These are phyloP conservation scores for Fraxinus latifolia DNA, from an alignment of 305 asterid species.

Conservation along the genomic window DNA sequence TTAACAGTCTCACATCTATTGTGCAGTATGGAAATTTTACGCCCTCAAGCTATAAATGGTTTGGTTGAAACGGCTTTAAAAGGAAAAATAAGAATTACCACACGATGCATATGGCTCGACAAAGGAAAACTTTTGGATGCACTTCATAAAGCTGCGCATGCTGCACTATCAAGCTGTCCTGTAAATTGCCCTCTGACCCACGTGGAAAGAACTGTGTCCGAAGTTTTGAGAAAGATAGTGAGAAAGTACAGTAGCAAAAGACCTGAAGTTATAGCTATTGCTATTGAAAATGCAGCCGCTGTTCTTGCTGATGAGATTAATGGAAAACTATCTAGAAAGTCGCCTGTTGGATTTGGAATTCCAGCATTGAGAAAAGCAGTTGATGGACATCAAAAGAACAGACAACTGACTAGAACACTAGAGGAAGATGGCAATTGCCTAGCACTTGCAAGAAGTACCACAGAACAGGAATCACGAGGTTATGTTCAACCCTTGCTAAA, in stretches of 20 bases:
- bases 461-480: slow-evolving; percentile 58
- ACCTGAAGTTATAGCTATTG: slow-evolving; percentile 89
- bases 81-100: slow-evolving; percentile 93
- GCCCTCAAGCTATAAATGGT: slow-evolving; percentile 58
- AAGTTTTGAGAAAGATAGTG: slow-evolving; percentile 90
- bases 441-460: slow-evolving; percentile 32
- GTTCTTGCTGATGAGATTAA: slow-evolving; percentile 82
- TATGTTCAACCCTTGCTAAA: slow-evolving; percentile 14
- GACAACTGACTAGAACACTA: slow-evolving; percentile 31
- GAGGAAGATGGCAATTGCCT: slow-evolving; percentile 48
- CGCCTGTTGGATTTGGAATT: slow-evolving; percentile 44
- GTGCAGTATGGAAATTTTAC: slow-evolving; percentile 90
- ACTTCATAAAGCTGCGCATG: slow-evolving; percentile 93
- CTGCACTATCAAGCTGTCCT: slow-evolving; percentile 92
- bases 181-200: slow-evolving; percentile 73
- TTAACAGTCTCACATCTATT: slow-evolving; percentile 20
- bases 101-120: slow-evolving; percentile 99
- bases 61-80: slow-evolving; percentile 52
- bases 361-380: slow-evolving; percentile 55
- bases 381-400: slow-evolving; percentile 49
- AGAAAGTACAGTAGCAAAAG: slow-evolving; percentile 92
- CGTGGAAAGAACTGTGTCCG: slow-evolving; percentile 92
- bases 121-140: slow-evolving; percentile 96
- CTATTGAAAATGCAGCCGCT: slow-evolving; percentile 78
- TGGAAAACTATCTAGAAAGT: slow-evolving; percentile 64